Conservation (phyloP, 805 yeast species). For the Zygosaccharomyces bisporus region DNA sequence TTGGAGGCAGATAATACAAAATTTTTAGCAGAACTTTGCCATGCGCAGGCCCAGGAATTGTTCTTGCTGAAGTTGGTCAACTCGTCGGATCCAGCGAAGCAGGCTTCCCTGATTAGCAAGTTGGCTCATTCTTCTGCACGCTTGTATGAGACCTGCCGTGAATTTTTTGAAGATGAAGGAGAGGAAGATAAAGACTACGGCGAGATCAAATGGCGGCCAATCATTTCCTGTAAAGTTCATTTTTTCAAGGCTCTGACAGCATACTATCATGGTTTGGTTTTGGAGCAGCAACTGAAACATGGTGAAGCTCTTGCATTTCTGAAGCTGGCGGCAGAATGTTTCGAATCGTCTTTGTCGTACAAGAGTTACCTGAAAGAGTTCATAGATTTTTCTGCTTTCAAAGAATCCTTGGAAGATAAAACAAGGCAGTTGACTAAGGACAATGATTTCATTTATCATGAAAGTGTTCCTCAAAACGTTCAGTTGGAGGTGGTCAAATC, state of each 20-base stretch:
- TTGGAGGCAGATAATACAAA: constrained; percentile 62
- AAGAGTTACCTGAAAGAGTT: constrained; percentile 36
- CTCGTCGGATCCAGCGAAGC: constrained; percentile 41
- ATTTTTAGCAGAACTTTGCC: constrained; percentile 59
- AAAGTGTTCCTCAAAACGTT: constrained; percentile 55
- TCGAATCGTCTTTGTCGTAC: constrained; percentile 29
- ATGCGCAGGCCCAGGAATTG: constrained; percentile 88
- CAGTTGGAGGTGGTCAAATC: constrained; percentile 37
- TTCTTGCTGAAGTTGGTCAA: constrained; percentile 59
- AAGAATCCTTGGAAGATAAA: constrained; percentile 37
- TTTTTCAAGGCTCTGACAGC: constrained; percentile 59
- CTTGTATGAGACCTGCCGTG: constrained; percentile 51
- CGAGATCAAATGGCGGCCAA: constrained; percentile 48
- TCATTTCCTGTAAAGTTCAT: constrained; percentile 47
- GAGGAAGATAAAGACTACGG: constrained; percentile 37
- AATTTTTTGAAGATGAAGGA: constrained; percentile 41
- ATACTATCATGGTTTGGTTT: constrained; percentile 53
- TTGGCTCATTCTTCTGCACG: constrained; percentile 60
- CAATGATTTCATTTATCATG: constrained; percentile 87
- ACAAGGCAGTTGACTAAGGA: constrained; percentile 58
- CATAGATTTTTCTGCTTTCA: constrained; percentile 34
- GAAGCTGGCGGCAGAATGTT: constrained; percentile 46
- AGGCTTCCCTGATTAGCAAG: constrained; percentile 70
- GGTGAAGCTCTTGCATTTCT: constrained; percentile 76
- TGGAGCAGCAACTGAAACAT: constrained; percentile 53